phyloP scores from a whole-genome alignment of 306 rosid genomes.

The Vicia villosa region DNA sequence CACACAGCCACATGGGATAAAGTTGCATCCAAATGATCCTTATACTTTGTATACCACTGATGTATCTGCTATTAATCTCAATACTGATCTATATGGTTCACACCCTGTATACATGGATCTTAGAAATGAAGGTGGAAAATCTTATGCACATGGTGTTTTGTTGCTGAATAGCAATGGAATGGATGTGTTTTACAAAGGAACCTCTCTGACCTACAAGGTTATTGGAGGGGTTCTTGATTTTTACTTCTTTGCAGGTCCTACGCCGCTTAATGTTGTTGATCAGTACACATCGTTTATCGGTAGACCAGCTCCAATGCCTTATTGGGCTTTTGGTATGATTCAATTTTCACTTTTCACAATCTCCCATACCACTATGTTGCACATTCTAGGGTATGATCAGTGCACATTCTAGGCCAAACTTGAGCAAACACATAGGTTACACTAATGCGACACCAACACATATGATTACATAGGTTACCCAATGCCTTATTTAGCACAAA shows the following conservation, averaged over 20 bases:
- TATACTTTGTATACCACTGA: constrained; percentile 77
- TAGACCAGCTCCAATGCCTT: constrained; percentile 98
- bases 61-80: constrained; percentile 67
- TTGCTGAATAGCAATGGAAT: constrained; percentile 89
- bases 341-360: too few species aligned
- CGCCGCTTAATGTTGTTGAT: constrained; percentile 78
- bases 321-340: constrained; percentile 88
- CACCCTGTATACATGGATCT: constrained; percentile 91
- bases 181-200: constrained; percentile 82
- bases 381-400: too few species aligned
- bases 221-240: constrained; percentile 89
- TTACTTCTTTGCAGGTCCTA: constrained; percentile 86
- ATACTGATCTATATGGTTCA: constrained; percentile 81
- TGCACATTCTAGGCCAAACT: too few species aligned
- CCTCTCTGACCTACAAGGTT: constrained; percentile 72
- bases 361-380: too few species aligned
- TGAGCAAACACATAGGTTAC: too few species aligned
- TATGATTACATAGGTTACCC: too few species aligned
- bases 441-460: too few species aligned
- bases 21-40: constrained; percentile 71
- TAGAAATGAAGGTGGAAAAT: constrained; percentile 59
- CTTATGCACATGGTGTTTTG: constrained; percentile 76
- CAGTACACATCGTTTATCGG: constrained; percentile 88
- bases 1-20: constrained; percentile 82
- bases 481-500: too few species aligned